Evolutionary conservation across 2,329 filamentous ascomycete species (phyloP).

Genomic region (Fusarium sp.): DNA sequence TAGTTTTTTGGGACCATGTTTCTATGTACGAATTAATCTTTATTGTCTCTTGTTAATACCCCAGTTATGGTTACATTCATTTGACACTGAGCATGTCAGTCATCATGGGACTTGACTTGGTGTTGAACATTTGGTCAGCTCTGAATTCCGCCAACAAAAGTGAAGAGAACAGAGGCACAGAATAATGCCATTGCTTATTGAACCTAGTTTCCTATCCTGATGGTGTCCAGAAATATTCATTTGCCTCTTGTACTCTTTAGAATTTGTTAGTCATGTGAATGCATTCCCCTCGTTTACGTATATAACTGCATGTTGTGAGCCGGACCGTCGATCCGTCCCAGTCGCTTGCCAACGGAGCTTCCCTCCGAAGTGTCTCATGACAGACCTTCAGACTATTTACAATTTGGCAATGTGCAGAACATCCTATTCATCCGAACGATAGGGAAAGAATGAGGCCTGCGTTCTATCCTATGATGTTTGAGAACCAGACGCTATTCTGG

Average conservation of each 20-base stretch:
- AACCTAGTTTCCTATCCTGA: background rate
- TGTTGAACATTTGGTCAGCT: background rate
- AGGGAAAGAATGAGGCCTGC: background rate
- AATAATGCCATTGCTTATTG: background rate
- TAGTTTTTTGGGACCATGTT: background rate
- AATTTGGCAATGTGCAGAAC: background rate
- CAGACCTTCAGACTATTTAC: background rate
- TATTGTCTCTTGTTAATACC: background rate
- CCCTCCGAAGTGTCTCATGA: background rate
- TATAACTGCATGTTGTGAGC: background rate
- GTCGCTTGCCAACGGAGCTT: constrained; percentile 4
- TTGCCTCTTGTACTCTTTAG: constrained; percentile 13
- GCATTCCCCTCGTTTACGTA: background rate
- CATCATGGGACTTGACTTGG: constrained; percentile 16
- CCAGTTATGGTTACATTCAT: background rate
- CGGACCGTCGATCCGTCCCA: constrained; percentile 24
- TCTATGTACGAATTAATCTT: background rate
- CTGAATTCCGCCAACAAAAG: background rate
- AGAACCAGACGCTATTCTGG: background rate
- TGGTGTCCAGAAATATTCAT: background rate
- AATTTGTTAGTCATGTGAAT: background rate
- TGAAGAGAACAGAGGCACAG: background rate
- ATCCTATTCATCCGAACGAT: background rate
- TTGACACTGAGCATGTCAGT: background rate
- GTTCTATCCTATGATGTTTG: constrained; percentile 13